Conservation (phyloP, 805 yeast species). For the Saturnispora saitoi region DNA sequence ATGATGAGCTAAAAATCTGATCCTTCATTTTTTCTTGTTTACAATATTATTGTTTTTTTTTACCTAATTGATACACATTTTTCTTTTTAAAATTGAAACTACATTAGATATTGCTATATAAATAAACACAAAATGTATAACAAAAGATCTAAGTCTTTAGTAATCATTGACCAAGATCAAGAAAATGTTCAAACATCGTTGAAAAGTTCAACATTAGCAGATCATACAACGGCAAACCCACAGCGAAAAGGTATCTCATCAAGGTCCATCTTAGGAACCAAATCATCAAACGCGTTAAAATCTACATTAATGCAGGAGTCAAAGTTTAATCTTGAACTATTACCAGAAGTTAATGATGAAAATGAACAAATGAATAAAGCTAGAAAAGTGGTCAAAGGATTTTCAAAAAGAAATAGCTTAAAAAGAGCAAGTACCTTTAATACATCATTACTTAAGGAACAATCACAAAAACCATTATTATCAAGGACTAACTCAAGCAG, state of each 20-base stretch:
- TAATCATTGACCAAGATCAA: not conserved
- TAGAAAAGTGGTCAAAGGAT: not conserved
- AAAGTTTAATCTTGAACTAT: not conserved
- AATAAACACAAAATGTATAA: not conserved
- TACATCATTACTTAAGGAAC: not conserved
- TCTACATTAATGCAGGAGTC: not conserved
- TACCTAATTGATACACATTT: not conserved
- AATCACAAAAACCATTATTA: not conserved
- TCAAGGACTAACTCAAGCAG: not conserved
- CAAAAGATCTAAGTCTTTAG: not conserved
- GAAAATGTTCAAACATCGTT: not conserved
- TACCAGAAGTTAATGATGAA: not conserved
- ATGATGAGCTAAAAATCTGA: not conserved
- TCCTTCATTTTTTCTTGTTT: not conserved
- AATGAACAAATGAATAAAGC: not conserved
- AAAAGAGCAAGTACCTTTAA: not conserved
- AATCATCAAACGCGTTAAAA: not conserved
- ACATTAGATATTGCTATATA: not conserved
- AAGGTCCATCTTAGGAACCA: not conserved
- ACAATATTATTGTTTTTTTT: not conserved
- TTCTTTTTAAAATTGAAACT: not conserved
- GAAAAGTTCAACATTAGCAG: not conserved
- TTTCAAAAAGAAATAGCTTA: not conserved
- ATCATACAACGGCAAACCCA: conserved; percentile 1
- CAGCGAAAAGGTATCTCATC: not conserved